A percentile compares a stretch with the other conserved stretches of the same genome.
Conservation (phyloP, 805 yeast genomes). For the Wilhelminamyces savonicus region DNA sequence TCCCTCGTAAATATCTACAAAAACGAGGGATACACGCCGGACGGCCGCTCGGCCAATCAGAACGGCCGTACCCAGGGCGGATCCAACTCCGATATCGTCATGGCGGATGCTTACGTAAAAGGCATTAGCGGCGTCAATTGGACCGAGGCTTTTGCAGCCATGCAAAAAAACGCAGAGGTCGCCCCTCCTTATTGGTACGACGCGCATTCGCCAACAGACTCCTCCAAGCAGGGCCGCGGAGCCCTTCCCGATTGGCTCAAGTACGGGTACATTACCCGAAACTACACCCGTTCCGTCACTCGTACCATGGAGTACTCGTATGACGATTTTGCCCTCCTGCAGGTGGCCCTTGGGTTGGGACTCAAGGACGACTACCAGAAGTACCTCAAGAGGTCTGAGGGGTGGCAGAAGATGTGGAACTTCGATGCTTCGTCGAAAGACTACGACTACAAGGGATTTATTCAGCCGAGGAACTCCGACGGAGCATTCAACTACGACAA, state of each 20-base stretch:
- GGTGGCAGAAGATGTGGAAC: conserved; percentile 34
- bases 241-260: conserved; percentile 27
- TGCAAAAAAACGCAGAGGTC: conserved; percentile 30
- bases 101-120: conserved; percentile 30
- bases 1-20: conserved; percentile 21
- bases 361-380: conserved; percentile 12
- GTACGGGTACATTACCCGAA: conserved; percentile 24
- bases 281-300: conserved; percentile 24
- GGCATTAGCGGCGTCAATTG: conserved; percentile 18
- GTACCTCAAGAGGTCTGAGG: conserved; percentile 23
- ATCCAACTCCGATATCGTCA: conserved; percentile 26
- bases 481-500: conserved; percentile 18
- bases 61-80: conserved; percentile 35
- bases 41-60: conserved; percentile 29
- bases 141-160: conserved; percentile 23
- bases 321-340: conserved; percentile 27
- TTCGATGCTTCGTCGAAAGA: conserved; percentile 11
- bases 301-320: conserved; percentile 32
- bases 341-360: conserved; percentile 25
- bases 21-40: conserved; percentile 30
- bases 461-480: conserved; percentile 25
- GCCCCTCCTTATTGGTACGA: conserved; percentile 22
- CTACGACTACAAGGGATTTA: conserved; percentile 21
- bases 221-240: conserved; percentile 27
- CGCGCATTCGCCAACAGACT: conserved; percentile 20